Evolutionary conservation across 441 rosid genomes (phyloP).

Genomic region (Omphalea diandra): DNA sequence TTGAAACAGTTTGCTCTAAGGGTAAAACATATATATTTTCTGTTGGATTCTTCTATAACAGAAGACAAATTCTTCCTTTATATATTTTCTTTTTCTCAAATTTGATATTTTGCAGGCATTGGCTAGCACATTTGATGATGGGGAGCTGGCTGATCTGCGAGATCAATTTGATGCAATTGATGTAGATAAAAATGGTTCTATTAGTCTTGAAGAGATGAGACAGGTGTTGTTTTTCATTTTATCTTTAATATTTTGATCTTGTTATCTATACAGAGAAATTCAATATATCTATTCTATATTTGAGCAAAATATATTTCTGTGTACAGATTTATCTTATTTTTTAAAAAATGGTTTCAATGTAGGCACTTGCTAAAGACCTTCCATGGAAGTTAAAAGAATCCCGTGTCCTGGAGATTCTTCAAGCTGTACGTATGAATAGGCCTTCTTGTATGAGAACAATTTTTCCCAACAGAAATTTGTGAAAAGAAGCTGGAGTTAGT

Average conservation of each 20-base stretch:
- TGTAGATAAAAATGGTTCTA: conserved; percentile 85
- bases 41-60: background rate
- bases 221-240: conserved; percentile 39
- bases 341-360: conserved; percentile 25
- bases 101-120: conserved; percentile 58
- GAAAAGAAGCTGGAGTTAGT: background rate
- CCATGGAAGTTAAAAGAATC: conserved; percentile 96
- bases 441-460: background rate
- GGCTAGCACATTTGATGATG: conserved; percentile 82
- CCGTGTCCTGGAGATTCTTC: conserved; percentile 84
- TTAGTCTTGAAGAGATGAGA: conserved; percentile 97
- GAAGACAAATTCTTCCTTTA: background rate
- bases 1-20: conserved; percentile 88
- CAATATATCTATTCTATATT: no score
- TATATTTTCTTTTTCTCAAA: conserved; percentile 5
- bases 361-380: conserved; percentile 97
- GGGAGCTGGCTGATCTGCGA: conserved; percentile 73
- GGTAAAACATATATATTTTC: conserved; percentile 39
- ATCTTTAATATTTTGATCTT: background rate
- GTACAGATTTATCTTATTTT: conserved; percentile 2
- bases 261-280: no score
- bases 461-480: background rate
- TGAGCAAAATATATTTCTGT: background rate
- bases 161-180: conserved; percentile 98
- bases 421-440: conserved; percentile 65